Conservation (phyloP, 352 stramenopile species). For the Albugo laibachii region DNA sequence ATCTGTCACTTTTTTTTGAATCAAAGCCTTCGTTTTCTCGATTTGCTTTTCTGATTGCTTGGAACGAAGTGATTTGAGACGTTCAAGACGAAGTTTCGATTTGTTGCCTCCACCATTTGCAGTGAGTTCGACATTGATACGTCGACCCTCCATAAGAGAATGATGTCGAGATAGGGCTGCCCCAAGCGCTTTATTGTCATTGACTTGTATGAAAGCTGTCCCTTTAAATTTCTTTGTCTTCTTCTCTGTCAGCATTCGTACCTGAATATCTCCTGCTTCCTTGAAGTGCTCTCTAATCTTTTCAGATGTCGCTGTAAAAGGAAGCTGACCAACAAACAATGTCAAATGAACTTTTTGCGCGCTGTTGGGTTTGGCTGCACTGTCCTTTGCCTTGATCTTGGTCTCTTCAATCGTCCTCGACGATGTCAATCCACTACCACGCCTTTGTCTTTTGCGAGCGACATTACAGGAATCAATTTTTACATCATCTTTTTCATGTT, state of each 20-base stretch:
- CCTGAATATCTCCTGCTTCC: conserved; percentile 47
- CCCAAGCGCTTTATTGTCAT: conserved; percentile 61
- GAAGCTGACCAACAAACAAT: conserved; percentile 66
- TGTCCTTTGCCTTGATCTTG: conserved; percentile 6
- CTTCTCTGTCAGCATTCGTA: conserved; percentile 75
- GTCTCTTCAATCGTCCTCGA: background rate
- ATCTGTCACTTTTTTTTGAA: conserved; percentile 63
- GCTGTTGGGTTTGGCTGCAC: conserved; percentile 13
- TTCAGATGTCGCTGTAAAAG: conserved; percentile 44
- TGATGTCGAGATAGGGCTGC: conserved; percentile 62
- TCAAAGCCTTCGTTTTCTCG: conserved; percentile 58
- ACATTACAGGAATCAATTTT: background rate
- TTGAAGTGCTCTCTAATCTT: conserved; percentile 47
- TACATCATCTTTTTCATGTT: conserved; percentile 1
- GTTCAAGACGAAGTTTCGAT: conserved; percentile 44
- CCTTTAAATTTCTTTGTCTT: conserved; percentile 66
- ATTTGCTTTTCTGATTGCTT: conserved; percentile 73
- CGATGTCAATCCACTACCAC: background rate
- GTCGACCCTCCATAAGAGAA: conserved; percentile 50
- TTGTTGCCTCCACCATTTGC: conserved; percentile 65
- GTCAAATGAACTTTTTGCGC: conserved; percentile 66
- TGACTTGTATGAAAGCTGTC: conserved; percentile 72
- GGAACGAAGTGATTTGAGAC: conserved; percentile 46
- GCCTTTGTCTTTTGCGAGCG: background rate
- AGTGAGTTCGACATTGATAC: conserved; percentile 78